Base-by-base conservation (phyloP, 2,329 filamentous ascomycete species). In the Thielaviopsis musarum region DNA sequence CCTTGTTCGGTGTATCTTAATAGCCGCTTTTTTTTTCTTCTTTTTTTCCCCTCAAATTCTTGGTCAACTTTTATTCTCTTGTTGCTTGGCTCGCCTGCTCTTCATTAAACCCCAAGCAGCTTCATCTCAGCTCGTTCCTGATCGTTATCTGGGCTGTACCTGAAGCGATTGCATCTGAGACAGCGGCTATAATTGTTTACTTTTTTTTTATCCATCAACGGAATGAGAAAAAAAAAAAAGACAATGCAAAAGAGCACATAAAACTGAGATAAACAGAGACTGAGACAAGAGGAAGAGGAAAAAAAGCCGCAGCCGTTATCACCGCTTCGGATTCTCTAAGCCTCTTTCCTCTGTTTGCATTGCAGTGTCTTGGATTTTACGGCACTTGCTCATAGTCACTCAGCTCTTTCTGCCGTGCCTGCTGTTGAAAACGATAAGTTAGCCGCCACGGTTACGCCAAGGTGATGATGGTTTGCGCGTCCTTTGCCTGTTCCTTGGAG, bases 401-500 rank as follows among this genome's bases (percentile, higher is more conserved):
- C 45, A 5, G 9, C 7, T 21, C n/a, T 49, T 17, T 2, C 22
- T 52, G 49, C 19, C 49, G 22, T 52, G 49, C 49, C 49, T 24
- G 49, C 10, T 52, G 49, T 45, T 17, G 17, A 45, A 45, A 45
- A 45, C 17, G 45, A 49, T 21, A 9, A 19, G n/a, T 49, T 30
- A 53, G 22, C 51, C 26, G 17, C 34, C 57, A 49, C 51, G 38
- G 51, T 38, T 52, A 54, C 52, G 24, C 30, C 51, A 17, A 58
- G 38, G 21, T 54, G 54, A 45, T 52, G 19, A 54, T 54, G 53
- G 56, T 59, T 59, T 59, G 57, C 57, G 57, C 57, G 57, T 59
- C 57, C 52, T 30, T 34, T 51, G 21, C 34, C 49, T 19, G 22
- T n/a, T 49, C 24, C 21, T 21, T 28, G 34, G 15, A 28, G 19